Evolutionary conservation across 2,329 filamentous ascomycete genomes (phyloP), one percentile per base, ranked within the genome.

Genomic region (Aspergillus sp.): DNA sequence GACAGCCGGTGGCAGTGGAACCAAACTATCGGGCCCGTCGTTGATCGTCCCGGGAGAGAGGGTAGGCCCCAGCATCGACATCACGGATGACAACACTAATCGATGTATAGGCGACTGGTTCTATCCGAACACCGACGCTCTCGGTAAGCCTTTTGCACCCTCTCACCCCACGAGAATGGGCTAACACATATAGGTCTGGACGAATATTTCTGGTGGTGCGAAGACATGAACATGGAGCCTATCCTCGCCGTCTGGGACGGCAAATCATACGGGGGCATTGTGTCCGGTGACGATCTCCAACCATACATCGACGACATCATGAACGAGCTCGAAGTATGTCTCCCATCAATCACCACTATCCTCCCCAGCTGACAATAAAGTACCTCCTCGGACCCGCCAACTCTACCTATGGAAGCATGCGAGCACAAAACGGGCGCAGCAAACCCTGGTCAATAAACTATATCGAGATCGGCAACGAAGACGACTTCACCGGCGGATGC

Each of bases 391-490:
- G 87, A 2, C 75, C 82, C 39, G 70, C 75, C 1, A 75, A 79
- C 49, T 84, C 84, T 1, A 80, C 79, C 23, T 88, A 84, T 78
- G 87, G 87, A 13, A 77, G 80, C 3, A 70, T 81, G 13, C 84
- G 87, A 27, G 85, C 84, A 3, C 71, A 80, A 48, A 80, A 88
- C 1, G 88, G 87, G 5, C 83, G 88, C 64, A 78, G 82, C 0
- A 78, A 84, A 57, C 87, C 88, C 0, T 89, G 84, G 75, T 74
- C 73, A 39, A 77, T 90, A 27, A 75, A 82, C 10, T 86, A 84
- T 63, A 83, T 90, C 58, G 87, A 89, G 72, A 77, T 89, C 41
- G 87, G 87, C 54, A 90, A 90, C 70, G 87, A 90, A 70, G 88
- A 90, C 64, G 84, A 84, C 76, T 81, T 88, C 8, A 81, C 80